These are phyloP conservation scores for Alopecurus myosuroides DNA, from an alignment of 176 grass and related monocot species.

Conservation along the genomic window DNA sequence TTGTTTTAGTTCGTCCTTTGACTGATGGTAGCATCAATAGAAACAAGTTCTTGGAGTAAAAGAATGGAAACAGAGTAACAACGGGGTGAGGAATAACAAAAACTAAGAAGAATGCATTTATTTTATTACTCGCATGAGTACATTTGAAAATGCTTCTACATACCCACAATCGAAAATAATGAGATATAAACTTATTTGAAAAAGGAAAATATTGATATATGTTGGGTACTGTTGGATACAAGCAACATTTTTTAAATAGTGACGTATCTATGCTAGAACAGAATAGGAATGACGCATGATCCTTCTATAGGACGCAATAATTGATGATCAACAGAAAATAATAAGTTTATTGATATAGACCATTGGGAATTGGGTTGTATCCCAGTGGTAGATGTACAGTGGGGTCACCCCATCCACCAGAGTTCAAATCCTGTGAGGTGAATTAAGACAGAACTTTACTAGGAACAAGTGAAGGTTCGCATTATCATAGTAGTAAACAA, in stretches of 20 bases:
- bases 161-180: neutral
- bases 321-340: neutral
- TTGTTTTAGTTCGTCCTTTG: neutral
- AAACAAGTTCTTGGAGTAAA: neutral
- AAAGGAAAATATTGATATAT: neutral
- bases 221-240: too few species aligned
- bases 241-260: neutral
- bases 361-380: neutral
- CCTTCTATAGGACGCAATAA: neutral
- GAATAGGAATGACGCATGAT: neutral
- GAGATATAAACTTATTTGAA: neutral
- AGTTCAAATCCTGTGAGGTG: neutral
- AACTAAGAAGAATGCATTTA: neutral
- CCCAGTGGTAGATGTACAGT: neutral
- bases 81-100: neutral
- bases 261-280: neutral
- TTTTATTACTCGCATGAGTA: neutral
- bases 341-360: too few species aligned
- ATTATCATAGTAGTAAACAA: too few species aligned
- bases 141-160: neutral
- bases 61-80: neutral
- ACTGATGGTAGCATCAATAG: neutral
- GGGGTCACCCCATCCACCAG: neutral
- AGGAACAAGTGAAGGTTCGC: too few species aligned
- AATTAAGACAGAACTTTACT: neutral